Conservation (phyloP, 768 basidiomycete genomes). For the Termitomyces sp. region DNA sequence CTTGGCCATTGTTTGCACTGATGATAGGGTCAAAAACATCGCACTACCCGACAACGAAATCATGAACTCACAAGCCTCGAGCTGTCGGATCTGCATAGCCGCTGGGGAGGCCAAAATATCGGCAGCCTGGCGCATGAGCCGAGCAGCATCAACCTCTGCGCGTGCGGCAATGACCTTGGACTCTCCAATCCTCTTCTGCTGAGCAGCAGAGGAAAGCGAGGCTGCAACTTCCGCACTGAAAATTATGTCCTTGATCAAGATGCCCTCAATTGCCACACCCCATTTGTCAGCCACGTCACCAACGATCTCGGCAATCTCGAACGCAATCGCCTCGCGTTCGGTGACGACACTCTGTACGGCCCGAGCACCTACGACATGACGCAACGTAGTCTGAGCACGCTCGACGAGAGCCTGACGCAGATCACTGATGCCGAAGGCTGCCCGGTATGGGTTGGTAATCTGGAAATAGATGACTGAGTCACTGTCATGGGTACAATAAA, state of each 20-base stretch:
- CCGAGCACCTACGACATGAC: slow-evolving; percentile 95
- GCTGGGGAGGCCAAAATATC: slow-evolving; percentile 93
- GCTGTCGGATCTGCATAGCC: slow-evolving; percentile 97
- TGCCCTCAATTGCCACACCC: slow-evolving; percentile 96
- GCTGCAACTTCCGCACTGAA: slow-evolving; percentile 89
- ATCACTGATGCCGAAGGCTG: slow-evolving; percentile 91
- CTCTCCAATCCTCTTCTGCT: slow-evolving; percentile 96
- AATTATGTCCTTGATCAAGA: slow-evolving; percentile 93
- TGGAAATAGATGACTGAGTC: slow-evolving; percentile 95
- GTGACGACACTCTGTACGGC: slow-evolving; percentile 95
- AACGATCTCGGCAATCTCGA: slow-evolving; percentile 96
- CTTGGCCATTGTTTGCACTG: slow-evolving; percentile 91
- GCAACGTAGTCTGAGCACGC: slow-evolving; percentile 89
- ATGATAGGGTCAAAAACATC: background rate
- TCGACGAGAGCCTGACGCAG: slow-evolving; percentile 82
- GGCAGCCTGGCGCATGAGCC: slow-evolving; percentile 95
- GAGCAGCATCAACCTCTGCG: slow-evolving; percentile 92
- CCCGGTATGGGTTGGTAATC: slow-evolving; percentile 85
- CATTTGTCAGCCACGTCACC: slow-evolving; percentile 91
- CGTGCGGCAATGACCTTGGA: slow-evolving; percentile 94
- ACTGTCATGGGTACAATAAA: slow-evolving; percentile 32
- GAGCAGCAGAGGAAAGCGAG: slow-evolving; percentile 90
- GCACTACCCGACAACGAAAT: background rate
- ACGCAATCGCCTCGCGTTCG: slow-evolving; percentile 94
- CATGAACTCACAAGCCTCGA: slow-evolving; percentile 68